Conservation (phyloP, 345 rosid genomes). For the Salix udensis region DNA sequence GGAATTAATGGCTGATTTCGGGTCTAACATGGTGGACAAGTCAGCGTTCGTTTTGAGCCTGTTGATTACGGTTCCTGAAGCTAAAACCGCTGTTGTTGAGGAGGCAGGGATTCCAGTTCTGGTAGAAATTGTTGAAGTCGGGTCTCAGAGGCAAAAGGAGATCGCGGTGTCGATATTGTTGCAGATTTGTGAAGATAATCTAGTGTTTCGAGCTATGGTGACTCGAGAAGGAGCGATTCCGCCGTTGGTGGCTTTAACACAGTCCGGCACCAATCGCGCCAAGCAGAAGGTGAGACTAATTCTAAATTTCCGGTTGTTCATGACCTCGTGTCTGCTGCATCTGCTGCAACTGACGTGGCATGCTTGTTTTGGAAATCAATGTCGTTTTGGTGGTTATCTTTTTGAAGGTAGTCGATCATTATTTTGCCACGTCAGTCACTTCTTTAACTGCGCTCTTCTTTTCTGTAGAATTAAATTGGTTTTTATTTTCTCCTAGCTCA, state of each 20-base stretch:
- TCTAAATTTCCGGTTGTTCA: not conserved
- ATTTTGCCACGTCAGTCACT: conserved; percentile 36
- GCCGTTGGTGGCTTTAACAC: conserved; percentile 76
- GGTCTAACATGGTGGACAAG: conserved; percentile 94
- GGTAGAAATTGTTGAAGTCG: conserved; percentile 83
- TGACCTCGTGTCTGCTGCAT: not conserved
- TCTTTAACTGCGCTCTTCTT: too few relatives aligned
- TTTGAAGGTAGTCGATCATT: not conserved
- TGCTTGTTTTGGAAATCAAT: not conserved
- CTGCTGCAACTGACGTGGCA: conserved; percentile 25
- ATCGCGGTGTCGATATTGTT: conserved; percentile 63
- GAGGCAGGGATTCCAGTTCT: conserved; percentile 91
- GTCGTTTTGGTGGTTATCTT: conserved; percentile 8
- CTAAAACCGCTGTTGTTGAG: conserved; percentile 63
- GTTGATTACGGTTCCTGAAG: conserved; percentile 56
- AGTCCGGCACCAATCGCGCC: conserved; percentile 81
- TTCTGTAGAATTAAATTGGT: not conserved
- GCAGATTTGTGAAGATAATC: conserved; percentile 67
- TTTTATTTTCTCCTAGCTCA: not conserved
- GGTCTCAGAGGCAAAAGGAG: conserved; percentile 87
- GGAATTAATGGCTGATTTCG: conserved; percentile 93
- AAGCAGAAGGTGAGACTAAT: conserved; percentile 58
- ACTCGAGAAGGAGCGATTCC: conserved; percentile 95
- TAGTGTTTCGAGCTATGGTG: conserved; percentile 62
- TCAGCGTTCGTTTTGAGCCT: conserved; percentile 69